A percentile compares a stretch with the other conserved stretches of the same genome.
Conservation (phyloP, 371 early-diverging fungal genomes). For the Rhizomucor miehei region DNA sequence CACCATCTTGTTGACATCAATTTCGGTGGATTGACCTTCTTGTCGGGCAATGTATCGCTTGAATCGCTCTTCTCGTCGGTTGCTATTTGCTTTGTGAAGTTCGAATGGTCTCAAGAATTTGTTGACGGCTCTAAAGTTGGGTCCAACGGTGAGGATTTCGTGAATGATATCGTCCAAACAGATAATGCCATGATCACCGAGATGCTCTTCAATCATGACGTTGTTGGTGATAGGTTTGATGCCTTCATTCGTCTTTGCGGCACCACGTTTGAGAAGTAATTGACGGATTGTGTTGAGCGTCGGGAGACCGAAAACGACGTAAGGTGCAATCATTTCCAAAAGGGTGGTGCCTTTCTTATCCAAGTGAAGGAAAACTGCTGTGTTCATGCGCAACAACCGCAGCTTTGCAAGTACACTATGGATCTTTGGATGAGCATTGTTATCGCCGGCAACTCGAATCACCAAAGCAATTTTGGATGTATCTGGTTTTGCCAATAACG, state of each 20-base stretch:
- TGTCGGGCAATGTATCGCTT: conserved; percentile 89
- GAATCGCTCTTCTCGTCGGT: conserved; percentile 94
- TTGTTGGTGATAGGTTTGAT: conserved; percentile 96
- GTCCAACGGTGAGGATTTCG: conserved; percentile 81
- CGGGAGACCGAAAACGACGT: conserved; percentile 94
- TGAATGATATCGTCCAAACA: conserved; percentile 99
- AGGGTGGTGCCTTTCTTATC: conserved; percentile 94
- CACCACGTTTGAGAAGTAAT: conserved; percentile 99
- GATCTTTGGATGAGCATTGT: conserved; percentile 95
- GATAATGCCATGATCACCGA: conserved; percentile 94
- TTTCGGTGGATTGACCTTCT: conserved; percentile 93
- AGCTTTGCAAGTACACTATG: conserved; percentile 94
- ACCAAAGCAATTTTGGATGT: conserved; percentile 95
- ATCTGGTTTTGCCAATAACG: conserved; percentile 82
- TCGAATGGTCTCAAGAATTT: conserved; percentile 98
- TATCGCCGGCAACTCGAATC: conserved; percentile 89
- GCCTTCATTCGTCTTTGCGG: conserved; percentile 91
- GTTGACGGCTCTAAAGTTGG: conserved; percentile 75
- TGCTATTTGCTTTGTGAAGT: conserved; percentile 95
- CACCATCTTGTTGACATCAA: conserved; percentile 94
- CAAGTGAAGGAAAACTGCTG: conserved; percentile 94
- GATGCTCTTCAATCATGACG: conserved; percentile 88
- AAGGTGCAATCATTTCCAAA: conserved; percentile 95
- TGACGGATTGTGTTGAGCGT: conserved; percentile 98
- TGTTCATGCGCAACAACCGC: conserved; percentile 97